Conservation (phyloP, 331 rosid genomes). For the Ulmus americana region DNA sequence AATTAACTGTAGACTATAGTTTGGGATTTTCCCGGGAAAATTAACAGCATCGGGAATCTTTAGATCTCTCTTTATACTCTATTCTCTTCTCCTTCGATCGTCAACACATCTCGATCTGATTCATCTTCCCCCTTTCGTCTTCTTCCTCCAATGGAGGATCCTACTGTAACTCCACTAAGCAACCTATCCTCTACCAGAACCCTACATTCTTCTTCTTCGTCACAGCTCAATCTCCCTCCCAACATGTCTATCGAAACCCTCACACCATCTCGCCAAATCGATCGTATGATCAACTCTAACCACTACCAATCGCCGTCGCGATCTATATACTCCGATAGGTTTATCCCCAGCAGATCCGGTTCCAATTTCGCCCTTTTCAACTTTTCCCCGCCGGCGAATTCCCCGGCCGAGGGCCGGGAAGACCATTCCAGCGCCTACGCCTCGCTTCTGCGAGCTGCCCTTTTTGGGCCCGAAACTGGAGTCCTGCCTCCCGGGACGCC, state of each 20-base stretch:
- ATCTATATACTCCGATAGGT: slow-evolving; percentile 87
- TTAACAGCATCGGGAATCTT: slow-evolving; percentile 2
- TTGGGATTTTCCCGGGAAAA: slow-evolving; percentile 19
- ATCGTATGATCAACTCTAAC: slow-evolving; percentile 65
- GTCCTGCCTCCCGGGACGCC: slow-evolving; percentile 55
- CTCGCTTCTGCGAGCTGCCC: slow-evolving; percentile 56
- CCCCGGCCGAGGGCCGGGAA: slow-evolving; percentile 46
- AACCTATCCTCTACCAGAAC: slow-evolving; percentile 26
- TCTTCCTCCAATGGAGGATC: slow-evolving; percentile 48
- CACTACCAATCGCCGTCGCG: slow-evolving; percentile 70
- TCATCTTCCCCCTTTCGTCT: slow-evolving; percentile 1
- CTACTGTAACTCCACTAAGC: slow-evolving; percentile 21
- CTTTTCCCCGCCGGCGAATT: slow-evolving; percentile 38
- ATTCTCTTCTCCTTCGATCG: slow-evolving; percentile 4
- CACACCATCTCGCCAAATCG: slow-evolving; percentile 58
- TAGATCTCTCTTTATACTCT: background rate
- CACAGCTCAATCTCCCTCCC: slow-evolving; percentile 40
- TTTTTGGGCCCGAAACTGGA: slow-evolving; percentile 61
- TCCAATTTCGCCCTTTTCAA: slow-evolving; percentile 81
- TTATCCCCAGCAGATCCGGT: slow-evolving; percentile 88
- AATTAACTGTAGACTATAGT: slow-evolving; percentile 32
- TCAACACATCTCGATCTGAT: background rate
- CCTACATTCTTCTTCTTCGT: slow-evolving; percentile 18
- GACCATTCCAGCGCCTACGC: slow-evolving; percentile 66
- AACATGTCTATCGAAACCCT: slow-evolving; percentile 25